These are phyloP conservation scores for Malassezia sympodialis DNA, from an alignment of 1,284 basidiomycete genomes.

Conservation along the genomic window DNA sequence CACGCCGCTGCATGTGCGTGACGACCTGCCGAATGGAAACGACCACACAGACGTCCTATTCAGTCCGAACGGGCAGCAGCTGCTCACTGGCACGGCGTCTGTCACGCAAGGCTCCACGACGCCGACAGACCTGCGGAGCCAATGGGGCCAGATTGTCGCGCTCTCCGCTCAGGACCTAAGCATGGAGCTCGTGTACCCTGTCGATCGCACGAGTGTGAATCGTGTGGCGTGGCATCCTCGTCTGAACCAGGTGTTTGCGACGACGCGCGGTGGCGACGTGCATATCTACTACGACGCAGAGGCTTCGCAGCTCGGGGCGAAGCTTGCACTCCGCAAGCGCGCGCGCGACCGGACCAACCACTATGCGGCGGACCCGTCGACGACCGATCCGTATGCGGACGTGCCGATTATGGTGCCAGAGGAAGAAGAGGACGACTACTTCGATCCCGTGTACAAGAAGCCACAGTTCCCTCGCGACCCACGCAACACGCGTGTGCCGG, in stretches of 20 bases:
- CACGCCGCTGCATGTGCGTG: slow-evolving; percentile 63
- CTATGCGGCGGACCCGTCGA: slow-evolving; percentile 1
- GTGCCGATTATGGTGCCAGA: slow-evolving; percentile 24
- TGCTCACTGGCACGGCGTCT: slow-evolving; percentile 61
- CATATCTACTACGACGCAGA: slow-evolving; percentile 79
- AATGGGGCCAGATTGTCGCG: slow-evolving; percentile 22
- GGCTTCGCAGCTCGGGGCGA: slow-evolving; percentile 79
- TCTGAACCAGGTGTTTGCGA: slow-evolving; percentile 40
- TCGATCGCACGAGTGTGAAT: slow-evolving; percentile 14
- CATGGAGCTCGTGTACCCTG: slow-evolving; percentile 2
- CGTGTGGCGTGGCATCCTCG: slow-evolving; percentile 23
- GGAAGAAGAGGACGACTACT: slow-evolving; percentile 9
- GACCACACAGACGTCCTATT: slow-evolving; percentile 83
- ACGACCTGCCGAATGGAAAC: slow-evolving; percentile 66
- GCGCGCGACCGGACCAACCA: slow-evolving; percentile 22
- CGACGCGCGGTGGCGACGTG: slow-evolving; percentile 58
- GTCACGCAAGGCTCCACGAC: background rate
- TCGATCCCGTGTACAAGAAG: slow-evolving; percentile 57
- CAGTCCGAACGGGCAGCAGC: slow-evolving; percentile 67
- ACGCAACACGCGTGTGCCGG: slow-evolving; percentile 53
- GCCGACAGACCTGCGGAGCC: background rate
- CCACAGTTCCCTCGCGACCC: slow-evolving; percentile 61
- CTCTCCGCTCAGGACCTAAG: slow-evolving; percentile 17
- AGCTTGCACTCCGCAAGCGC: slow-evolving; percentile 61
- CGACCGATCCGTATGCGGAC: slow-evolving; percentile 8